Conservation (phyloP, 2,329 filamentous ascomycete species). For the Kalaharituber pfeilii region DNA sequence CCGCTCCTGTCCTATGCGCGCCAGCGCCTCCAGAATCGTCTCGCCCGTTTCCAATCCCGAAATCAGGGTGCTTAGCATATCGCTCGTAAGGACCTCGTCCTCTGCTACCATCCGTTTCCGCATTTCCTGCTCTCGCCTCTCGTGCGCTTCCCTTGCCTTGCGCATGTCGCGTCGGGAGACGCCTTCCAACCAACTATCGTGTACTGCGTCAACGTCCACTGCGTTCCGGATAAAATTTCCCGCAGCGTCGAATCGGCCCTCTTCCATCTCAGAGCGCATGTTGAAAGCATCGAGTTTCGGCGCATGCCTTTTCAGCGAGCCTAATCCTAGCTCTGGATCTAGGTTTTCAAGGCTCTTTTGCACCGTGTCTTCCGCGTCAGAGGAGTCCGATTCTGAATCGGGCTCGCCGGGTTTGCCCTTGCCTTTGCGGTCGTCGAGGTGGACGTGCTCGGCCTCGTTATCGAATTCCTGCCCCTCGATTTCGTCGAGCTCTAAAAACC, state of each 20-base stretch:
- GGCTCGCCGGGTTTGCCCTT: constrained; percentile 5
- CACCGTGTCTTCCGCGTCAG: constrained; percentile 25
- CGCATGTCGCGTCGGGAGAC: constrained; percentile 88
- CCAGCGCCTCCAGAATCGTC: constrained; percentile 73
- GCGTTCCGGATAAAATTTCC: constrained; percentile 89
- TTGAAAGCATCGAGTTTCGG: constrained; percentile 95
- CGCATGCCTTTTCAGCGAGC: constrained; percentile 79
- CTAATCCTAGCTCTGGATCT: constrained; percentile 57
- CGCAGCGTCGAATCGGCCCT: constrained; percentile 75
- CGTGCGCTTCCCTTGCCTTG: constrained; percentile 68
- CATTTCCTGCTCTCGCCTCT: constrained; percentile 63
- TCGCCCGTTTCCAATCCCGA: constrained; percentile 58
- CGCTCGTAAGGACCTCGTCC: constrained; percentile 54
- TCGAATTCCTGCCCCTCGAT: constrained; percentile 18
- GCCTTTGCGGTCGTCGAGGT: constrained; percentile 12
- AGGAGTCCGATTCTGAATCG: constrained; percentile 26
- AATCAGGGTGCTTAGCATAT: constrained; percentile 59
- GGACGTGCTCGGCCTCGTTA: constrained; percentile 9
- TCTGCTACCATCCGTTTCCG: constrained; percentile 54
- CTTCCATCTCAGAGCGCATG: constrained; percentile 73
- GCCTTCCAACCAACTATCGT: constrained; percentile 86
- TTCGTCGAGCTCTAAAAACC: constrained; percentile 20
- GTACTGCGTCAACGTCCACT: constrained; percentile 68
- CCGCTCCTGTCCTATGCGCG: constrained; percentile 52
- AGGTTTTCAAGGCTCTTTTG: constrained; percentile 5